Evolutionary conservation across 106 monocot genomes (phyloP), one percentile per base, ranked within the genome.

Genomic region (Dioscorea dumetorum): DNA sequence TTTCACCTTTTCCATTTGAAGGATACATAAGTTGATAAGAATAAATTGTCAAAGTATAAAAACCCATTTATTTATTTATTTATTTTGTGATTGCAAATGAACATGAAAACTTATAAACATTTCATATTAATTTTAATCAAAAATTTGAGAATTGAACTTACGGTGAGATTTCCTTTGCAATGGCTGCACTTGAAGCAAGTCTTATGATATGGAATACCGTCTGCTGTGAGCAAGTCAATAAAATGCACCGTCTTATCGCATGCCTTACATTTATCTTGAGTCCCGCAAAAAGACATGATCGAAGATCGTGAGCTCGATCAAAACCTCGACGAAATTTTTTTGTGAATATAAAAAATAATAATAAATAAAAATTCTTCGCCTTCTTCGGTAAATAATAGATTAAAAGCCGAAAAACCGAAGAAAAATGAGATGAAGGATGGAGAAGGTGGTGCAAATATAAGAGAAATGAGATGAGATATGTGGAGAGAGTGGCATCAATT

Each of bases 151-250:
- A 41, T 3, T 41, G 41, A 28, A 41, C 41, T 64, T 52, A 86
- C 82, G 8, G 79, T 71, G 12, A 86, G 86, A 24, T 67, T 79
- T 28, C 86, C 86, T 60, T 72, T 71, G 82, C 82, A 86, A 61
- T 82, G 86, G 73, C 82, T 82, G 62, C 86, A 86, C 48, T 76
- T 86, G 78, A 86, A 86, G 86, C 86, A 86, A 34, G 69, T 76
- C 76, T 86, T 86, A 22, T 82, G 86, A 54, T 86, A 86, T 1
- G 72, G 15, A 22, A 79, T 66, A 0, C 82, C 82, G 24, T 82
- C 86, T 2, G 86, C 82, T 5, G 82, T 64, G 57, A 82, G 32
- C 34, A 86, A 69, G 35, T 86, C 82, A 58, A 71, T 68, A 75
- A 85, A 72, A 28, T 85, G 82, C 21, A 85, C 81, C 1, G 75